Percentiles rank a stretch among this genome's conserved stretches.
Evolutionary conservation across 177 flowering plant species (phyloP).

Genomic region (Vitis hybrid): DNA sequence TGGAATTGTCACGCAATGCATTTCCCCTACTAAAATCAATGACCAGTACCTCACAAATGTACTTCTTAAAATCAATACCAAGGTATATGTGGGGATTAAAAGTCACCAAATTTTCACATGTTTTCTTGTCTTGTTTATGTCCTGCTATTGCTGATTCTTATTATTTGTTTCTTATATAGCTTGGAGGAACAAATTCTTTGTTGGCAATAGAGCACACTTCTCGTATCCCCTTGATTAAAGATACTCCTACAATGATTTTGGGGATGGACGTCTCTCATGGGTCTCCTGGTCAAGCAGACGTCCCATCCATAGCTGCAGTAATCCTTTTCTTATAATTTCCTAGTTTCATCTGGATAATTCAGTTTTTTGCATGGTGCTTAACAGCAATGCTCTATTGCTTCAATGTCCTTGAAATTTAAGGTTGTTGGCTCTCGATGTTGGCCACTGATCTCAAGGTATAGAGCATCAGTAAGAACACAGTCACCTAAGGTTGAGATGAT

Average conservation of each 20-base stretch:
- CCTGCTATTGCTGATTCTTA: slow-evolving; percentile 3
- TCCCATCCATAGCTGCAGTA: slow-evolving; percentile 91
- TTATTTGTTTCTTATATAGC: slow-evolving; percentile 36
- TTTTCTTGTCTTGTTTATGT: not conserved
- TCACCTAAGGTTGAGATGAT: slow-evolving; percentile 85
- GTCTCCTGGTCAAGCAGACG: slow-evolving; percentile 74
- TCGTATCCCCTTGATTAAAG: slow-evolving; percentile 50
- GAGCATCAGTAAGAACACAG: slow-evolving; percentile 89
- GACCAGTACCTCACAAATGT: slow-evolving; percentile 84
- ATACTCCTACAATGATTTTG: slow-evolving; percentile 73
- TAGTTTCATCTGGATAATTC: not conserved
- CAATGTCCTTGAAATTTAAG: slow-evolving; percentile 25
- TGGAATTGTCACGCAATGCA: slow-evolving; percentile 77
- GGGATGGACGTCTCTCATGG: slow-evolving; percentile 96
- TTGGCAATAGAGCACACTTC: slow-evolving; percentile 57
- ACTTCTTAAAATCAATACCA: slow-evolving; percentile 71
- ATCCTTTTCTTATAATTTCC: not conserved
- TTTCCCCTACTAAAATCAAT: slow-evolving; percentile 63
- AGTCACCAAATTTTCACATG: not conserved
- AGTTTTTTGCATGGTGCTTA: not conserved
- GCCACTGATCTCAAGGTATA: slow-evolving; percentile 86
- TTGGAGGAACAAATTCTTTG: slow-evolving; percentile 84
- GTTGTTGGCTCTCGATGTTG: slow-evolving; percentile 89
- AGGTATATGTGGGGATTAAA: slow-evolving; percentile 35
- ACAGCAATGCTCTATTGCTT: slow-evolving; percentile 1